Evolutionary conservation across 1,284 basidiomycete genomes (phyloP), one percentile per base, ranked within the genome.

Genomic region (Heterobasidion parviporum): DNA sequence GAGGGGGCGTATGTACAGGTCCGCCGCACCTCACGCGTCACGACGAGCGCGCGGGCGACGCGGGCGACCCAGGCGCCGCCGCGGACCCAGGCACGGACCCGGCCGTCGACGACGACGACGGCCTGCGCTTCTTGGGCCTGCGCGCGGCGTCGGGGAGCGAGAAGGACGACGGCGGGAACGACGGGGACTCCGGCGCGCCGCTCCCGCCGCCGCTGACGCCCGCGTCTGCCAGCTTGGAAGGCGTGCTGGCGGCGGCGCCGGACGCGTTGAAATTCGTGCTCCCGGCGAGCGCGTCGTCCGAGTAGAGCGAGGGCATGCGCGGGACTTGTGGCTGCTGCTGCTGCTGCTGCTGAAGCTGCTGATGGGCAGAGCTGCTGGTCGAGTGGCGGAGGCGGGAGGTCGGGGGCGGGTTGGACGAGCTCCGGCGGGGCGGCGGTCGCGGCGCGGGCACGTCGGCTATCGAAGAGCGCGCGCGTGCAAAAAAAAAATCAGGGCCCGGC

Each of bases 401-500:
- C 14, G 53, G 50, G n/a, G 49, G 48, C 49, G 57, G 57, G 45
- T 45, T 59, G 46, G 57, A 57, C n/a, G 32, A 50, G 54, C 35
- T 56, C 41, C 56, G 53, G 52, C 56, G 52, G 59, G 55, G 54
- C 48, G 58, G 47, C 64, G 38, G n/a, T 41, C 58, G 6, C 52
- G 35, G 20, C 3, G 7, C 18, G 16, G 14, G 48, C n/a, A 6
- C 18, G 43, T n/a, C 50, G 20, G 16, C 20, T 8, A 9, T 20
- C 43, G 12, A 34, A 3, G 15, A 16, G 15, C 53, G 12, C 49
- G 12, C 54, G 15, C 12, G 52, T 34, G 15, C 35, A 15, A 51
- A 51, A 9, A 38, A 41, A 51, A 15, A 16, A 8, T 20, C 12
- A 48, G 16, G 26, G 26, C 26, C 26, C 4, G 5, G 26, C 1